Percentiles rank a stretch among this genome's conserved stretches.
These are phyloP conservation scores for Botrytis tulipae DNA, from an alignment of 2,329 filamentous ascomycete genomes.

Conservation along the genomic window DNA sequence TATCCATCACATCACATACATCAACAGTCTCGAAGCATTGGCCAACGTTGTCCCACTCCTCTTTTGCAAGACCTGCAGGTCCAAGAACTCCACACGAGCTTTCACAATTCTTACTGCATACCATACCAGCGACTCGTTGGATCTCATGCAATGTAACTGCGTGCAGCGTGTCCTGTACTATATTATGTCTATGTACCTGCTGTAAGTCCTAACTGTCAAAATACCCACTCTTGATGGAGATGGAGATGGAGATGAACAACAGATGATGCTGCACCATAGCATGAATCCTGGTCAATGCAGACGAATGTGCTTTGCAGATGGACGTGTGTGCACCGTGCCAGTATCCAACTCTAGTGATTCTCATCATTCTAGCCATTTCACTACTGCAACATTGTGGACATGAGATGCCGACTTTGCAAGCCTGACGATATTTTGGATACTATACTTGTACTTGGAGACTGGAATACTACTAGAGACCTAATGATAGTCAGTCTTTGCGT, in stretches of 20 bases:
- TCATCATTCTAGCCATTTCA: neutral
- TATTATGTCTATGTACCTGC: no score
- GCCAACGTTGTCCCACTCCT: neutral
- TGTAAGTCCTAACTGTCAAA: neutral
- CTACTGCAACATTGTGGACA: constrained; percentile 11
- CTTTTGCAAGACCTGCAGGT: neutral
- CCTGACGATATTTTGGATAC: neutral
- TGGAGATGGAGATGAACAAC: constrained; percentile 13
- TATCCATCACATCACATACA: neutral
- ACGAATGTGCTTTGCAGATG: constrained; percentile 6
- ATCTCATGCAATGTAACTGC: neutral
- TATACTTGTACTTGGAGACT: no score
- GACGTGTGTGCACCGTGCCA: neutral
- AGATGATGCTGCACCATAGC: neutral
- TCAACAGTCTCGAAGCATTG: neutral
- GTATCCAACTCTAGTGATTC: neutral
- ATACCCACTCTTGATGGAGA: neutral
- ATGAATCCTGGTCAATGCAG: neutral
- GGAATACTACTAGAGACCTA: neutral
- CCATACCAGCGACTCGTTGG: neutral
- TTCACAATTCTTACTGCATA: neutral
- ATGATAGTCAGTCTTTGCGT: neutral
- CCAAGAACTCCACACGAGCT: constrained; percentile 9
- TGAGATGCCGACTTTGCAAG: constrained; percentile 1
- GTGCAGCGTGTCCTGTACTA: neutral